phyloP scores from a whole-genome alignment of 2,329 filamentous ascomycete genomes.

The Fusarium sp. region DNA sequence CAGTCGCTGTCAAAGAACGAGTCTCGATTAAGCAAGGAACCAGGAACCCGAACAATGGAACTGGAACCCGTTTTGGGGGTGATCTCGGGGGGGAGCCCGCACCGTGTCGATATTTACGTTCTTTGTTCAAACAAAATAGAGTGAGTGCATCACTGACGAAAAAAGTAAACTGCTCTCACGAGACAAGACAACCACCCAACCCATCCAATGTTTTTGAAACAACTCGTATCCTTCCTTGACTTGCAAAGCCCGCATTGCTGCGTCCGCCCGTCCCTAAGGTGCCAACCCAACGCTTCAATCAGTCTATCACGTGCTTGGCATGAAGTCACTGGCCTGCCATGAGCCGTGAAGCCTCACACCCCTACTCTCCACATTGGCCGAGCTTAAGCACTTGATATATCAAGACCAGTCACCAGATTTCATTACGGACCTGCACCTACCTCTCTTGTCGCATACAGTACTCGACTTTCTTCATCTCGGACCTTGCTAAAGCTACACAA shows the following conservation, averaged over 20 bases:
- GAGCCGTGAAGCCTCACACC: constrained; percentile 36
- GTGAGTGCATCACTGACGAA: constrained; percentile 15
- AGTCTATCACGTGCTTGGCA: constrained; percentile 42
- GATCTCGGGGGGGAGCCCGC: constrained; percentile 30
- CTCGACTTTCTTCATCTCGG: neutral
- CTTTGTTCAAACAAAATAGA: constrained; percentile 4
- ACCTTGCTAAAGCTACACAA: constrained; percentile 17
- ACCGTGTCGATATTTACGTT: constrained; percentile 33
- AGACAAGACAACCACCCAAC: neutral
- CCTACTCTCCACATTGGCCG: constrained; percentile 13
- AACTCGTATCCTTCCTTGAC: constrained; percentile 8
- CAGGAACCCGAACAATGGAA: constrained; percentile 32
- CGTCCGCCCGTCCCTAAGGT: constrained; percentile 24
- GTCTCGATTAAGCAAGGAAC: constrained; percentile 36
- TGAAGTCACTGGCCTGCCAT: constrained; percentile 1
- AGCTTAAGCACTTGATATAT: constrained; percentile 29
- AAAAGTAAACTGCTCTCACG: neutral
- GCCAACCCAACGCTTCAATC: constrained; percentile 33
- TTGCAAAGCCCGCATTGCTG: constrained; percentile 27
- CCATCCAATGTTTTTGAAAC: constrained; percentile 21
- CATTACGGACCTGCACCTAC: constrained; percentile 5
- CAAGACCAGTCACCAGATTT: constrained; percentile 9
- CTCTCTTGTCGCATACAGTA: neutral
- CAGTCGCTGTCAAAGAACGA: constrained; percentile 12
- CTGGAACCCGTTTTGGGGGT: constrained; percentile 19